These are phyloP conservation scores for Fusarium sp. DNA, from an alignment of 2,329 filamentous ascomycete species.

Conservation along the genomic window DNA sequence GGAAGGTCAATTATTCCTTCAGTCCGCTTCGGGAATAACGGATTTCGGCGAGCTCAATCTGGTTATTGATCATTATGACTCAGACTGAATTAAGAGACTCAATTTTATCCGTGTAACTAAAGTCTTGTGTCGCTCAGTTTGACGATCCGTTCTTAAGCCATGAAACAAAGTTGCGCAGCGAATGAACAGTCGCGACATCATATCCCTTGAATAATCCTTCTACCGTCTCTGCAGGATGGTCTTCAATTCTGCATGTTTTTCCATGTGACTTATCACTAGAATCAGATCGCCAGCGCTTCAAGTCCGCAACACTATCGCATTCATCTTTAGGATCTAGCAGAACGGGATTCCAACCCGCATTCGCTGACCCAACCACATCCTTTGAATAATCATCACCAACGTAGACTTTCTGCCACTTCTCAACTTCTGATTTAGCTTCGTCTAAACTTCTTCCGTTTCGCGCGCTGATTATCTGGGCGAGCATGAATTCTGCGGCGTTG, in stretches of 20 bases:
- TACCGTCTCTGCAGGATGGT: not conserved
- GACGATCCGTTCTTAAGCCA: constrained; percentile 11
- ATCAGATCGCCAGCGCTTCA: not conserved
- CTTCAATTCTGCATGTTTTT: constrained; percentile 4
- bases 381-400: constrained; percentile 37
- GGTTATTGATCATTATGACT: not conserved
- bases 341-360: constrained; percentile 29
- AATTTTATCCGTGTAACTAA: not conserved
- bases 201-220: constrained; percentile 1
- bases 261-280: accelerated
- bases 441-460: not conserved
- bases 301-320: not conserved
- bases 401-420: constrained; percentile 23
- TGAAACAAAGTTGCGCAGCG: constrained; percentile 5
- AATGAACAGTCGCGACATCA: constrained; percentile 16
- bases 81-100: no score
- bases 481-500: constrained; percentile 60
- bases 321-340: constrained; percentile 27
- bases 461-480: constrained; percentile 16
- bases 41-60: not conserved
- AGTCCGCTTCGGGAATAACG: not conserved
- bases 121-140: not conserved
- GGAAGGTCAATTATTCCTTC: not conserved
- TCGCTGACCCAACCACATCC: constrained; percentile 28
- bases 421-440: not conserved